Evolutionary conservation across 192 early-diverging fungal genomes (phyloP), one percentile per base, ranked within the genome.

Genomic region (Geranomyces variabilis): DNA sequence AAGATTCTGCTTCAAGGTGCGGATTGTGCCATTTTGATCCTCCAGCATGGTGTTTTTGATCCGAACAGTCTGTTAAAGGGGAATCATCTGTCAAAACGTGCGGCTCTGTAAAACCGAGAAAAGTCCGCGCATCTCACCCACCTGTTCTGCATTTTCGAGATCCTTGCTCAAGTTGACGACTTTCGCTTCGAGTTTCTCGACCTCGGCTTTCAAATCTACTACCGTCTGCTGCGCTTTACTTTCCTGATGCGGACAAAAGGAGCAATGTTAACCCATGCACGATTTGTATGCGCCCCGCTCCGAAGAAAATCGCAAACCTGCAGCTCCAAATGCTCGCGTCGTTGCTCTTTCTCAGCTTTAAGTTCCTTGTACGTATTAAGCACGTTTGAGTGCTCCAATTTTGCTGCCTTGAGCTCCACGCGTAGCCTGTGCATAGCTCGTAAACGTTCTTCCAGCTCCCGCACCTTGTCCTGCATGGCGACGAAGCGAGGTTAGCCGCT

Each of bases 11-110:
- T 87, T 87, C 21, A 87, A 55, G 12, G 49, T 79, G 48, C 68
- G 43, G 31, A 87, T 87, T 0, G 86, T 86, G 15, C 79, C 76
- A 41, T 81, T 84, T 67, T 87, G 86, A 67, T 87, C 86, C 33
- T 87, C 83, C 12, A 87, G 71, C 86, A 87, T 87, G 56, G 83
- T 83, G 60, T 77, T 73, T 60, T 87, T 87, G 2, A 87, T 73
- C 21, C 77, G 75, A 9, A 87, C 10, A 22, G 77, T 73, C 75
- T 60, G 58, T 8, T 30, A 26, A 53, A 4, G 15, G 24, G 3
- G 36, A 3, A 41, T 10, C n/a, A n/a, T n/a, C n/a, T n/a, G n/a
- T n/a, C n/a, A n/a, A n/a, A n/a, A n/a, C n/a, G n/a, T n/a, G n/a
- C n/a, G n/a, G n/a, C n/a, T n/a, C n/a, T n/a, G n/a, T n/a, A n/a